A percentile compares a stretch with the other conserved stretches of the same genome.
Conservation (phyloP, 352 stramenopile genomes). For the Phytophthora brassicae region DNA sequence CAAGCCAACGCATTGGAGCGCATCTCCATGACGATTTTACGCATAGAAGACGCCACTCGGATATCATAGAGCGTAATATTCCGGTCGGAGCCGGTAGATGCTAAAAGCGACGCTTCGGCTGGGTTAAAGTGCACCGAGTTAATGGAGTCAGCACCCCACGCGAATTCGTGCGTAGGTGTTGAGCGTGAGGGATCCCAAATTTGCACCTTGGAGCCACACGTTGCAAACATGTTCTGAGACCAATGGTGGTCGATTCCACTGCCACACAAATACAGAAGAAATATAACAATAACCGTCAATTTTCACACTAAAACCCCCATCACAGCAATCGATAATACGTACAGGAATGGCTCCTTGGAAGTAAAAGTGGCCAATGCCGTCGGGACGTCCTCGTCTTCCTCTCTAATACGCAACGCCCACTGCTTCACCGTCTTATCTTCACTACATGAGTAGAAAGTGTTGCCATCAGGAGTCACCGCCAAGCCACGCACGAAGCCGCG, state of each 20-base stretch:
- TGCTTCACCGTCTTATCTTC: conserved; percentile 96
- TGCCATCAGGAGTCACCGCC: conserved; percentile 72
- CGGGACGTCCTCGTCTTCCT: conserved; percentile 73
- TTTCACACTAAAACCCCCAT: no score
- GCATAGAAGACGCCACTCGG: conserved; percentile 90
- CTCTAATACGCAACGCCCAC: conserved; percentile 78
- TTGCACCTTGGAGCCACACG: conserved; percentile 93
- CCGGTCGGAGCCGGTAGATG: conserved; percentile 93
- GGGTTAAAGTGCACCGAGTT: conserved; percentile 95
- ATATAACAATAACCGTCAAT: no score
- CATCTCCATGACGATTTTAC: conserved; percentile 97
- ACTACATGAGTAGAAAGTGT: conserved; percentile 93
- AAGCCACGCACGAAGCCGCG: conserved; percentile 93
- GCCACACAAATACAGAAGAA: conserved; percentile 37
- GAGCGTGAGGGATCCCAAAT: conserved; percentile 95
- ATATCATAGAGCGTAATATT: conserved; percentile 94
- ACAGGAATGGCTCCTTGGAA: conserved; percentile 86
- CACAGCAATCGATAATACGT: no score
- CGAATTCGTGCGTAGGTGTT: conserved; percentile 92
- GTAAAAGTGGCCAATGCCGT: conserved; percentile 72
- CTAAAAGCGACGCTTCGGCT: conserved; percentile 94
- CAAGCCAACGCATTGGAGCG: conserved; percentile 97
- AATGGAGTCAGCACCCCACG: conserved; percentile 96
- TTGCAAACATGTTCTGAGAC: conserved; percentile 91
- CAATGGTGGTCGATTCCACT: conserved; percentile 98